Conservation (phyloP, 1,284 basidiomycete species). For the Thelephora terrestris region DNA sequence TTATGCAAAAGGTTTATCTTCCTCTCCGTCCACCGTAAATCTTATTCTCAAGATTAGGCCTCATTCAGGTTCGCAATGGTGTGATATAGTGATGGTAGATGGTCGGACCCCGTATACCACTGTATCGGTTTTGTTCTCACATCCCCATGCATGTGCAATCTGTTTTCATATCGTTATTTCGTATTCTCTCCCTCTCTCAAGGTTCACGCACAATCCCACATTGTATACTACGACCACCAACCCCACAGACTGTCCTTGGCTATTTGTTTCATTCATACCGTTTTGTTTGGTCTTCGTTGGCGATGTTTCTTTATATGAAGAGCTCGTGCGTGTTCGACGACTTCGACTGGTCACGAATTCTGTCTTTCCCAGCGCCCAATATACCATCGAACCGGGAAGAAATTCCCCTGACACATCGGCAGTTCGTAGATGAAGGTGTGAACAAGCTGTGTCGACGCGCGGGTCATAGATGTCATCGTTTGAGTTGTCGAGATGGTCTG, state of each 20-base stretch:
- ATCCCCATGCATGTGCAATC: not conserved
- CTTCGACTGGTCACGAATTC: no score
- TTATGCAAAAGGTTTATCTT: constrained; percentile 68
- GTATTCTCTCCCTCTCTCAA: not conserved
- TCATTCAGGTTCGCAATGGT: constrained; percentile 51
- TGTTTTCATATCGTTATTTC: constrained; percentile 3
- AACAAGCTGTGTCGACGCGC: no score
- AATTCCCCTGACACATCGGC: no score
- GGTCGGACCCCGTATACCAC: not conserved
- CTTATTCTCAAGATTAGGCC: constrained; percentile 12
- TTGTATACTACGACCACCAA: not conserved
- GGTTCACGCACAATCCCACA: no score
- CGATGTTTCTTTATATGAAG: not conserved
- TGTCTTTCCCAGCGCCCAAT: no score
- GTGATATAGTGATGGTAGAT: constrained; percentile 36
- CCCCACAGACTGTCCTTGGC: not conserved
- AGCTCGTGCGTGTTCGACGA: no score
- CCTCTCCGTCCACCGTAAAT: not conserved
- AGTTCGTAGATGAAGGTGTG: no score
- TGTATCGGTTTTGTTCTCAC: not conserved
- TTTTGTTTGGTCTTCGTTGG: not conserved
- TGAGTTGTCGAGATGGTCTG: no score
- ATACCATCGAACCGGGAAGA: no score
- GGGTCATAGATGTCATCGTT: no score
- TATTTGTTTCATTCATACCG: not conserved